Evolutionary conservation across 2,329 filamentous ascomycete species (phyloP).

Genomic region (Gaeumannomyces sp.): DNA sequence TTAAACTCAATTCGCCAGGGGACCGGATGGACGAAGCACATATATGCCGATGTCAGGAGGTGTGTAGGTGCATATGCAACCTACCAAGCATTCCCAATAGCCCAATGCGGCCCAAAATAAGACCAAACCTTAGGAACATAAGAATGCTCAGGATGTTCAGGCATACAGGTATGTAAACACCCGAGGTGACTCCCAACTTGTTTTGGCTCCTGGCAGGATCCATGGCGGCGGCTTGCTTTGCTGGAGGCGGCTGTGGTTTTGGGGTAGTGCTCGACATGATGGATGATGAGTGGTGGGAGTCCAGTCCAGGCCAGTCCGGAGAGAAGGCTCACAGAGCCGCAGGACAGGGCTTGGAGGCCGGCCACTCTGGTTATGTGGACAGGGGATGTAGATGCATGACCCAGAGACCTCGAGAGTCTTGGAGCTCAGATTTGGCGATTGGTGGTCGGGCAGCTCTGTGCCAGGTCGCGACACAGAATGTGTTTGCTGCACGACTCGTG

Average conservation of each 20-base stretch:
- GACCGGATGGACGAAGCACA: not conserved
- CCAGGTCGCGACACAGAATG: not conserved
- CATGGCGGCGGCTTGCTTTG: not conserved
- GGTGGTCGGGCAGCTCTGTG: not conserved
- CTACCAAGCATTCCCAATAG: conserved; percentile 73
- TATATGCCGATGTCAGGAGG: conserved; percentile 12
- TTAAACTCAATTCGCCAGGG: not conserved
- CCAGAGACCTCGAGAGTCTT: not conserved
- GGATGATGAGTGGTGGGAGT: not conserved
- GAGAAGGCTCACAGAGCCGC: not conserved
- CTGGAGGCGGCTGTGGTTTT: conserved; percentile 1
- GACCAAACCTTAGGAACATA: conserved; percentile 86
- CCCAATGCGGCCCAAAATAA: conserved; percentile 75
- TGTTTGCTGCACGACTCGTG: not conserved
- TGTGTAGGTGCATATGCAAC: conserved; percentile 17
- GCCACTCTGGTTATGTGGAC: not conserved
- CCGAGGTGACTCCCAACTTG: conserved; percentile 72
- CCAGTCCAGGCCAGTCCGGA: not conserved
- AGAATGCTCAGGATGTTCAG: conserved; percentile 85
- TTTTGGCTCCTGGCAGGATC: conserved; percentile 27
- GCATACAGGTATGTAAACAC: conserved; percentile 83
- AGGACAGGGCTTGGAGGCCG: not conserved
- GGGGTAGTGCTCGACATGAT: not conserved
- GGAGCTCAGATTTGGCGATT: not conserved
- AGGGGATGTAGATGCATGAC: not conserved